These are phyloP conservation scores for Apiotrichum mycotoxinovorans DNA, from an alignment of 1,284 basidiomycete species.

Conservation along the genomic window DNA sequence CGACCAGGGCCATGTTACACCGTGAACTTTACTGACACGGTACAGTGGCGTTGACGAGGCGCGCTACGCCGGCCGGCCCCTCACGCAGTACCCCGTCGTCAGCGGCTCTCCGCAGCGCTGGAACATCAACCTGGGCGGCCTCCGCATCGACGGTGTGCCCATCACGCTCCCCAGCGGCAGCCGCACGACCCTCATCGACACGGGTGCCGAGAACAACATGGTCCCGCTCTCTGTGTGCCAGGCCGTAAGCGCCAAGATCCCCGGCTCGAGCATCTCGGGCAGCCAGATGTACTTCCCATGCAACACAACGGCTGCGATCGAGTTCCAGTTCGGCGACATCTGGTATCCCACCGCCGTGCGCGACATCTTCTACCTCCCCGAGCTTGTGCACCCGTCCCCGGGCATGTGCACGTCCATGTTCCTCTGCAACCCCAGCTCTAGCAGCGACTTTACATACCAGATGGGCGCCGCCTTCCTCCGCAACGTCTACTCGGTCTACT, in stretches of 20 bases:
- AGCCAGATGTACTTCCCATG: conserved; percentile 63
- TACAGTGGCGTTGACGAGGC: conserved; percentile 52
- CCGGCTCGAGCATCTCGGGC: conserved; percentile 58
- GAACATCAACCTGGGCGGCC: background rate
- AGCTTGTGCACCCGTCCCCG: background rate
- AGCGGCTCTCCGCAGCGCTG: background rate
- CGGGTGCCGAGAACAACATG: conserved; percentile 82
- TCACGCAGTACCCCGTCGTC: conserved; percentile 54
- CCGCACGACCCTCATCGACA: conserved; percentile 50
- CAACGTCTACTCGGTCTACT: conserved; percentile 53
- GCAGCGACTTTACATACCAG: background rate
- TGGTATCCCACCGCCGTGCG: conserved; percentile 60
- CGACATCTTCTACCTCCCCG: conserved; percentile 58
- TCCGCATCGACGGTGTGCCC: background rate
- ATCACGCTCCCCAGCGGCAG: background rate
- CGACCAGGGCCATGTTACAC: background rate
- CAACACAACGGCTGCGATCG: conserved; percentile 60
- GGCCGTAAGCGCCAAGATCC: conserved; percentile 69
- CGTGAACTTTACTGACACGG: background rate
- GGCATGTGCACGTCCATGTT: background rate
- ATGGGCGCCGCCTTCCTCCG: conserved; percentile 85
- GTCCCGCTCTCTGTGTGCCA: conserved; percentile 64
- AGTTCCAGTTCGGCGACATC: conserved; percentile 68
- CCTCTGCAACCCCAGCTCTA: background rate
- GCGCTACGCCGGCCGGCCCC: conserved; percentile 68